phyloP scores from a whole-genome alignment of 257 asterid species.

The Lycium barbarum region DNA sequence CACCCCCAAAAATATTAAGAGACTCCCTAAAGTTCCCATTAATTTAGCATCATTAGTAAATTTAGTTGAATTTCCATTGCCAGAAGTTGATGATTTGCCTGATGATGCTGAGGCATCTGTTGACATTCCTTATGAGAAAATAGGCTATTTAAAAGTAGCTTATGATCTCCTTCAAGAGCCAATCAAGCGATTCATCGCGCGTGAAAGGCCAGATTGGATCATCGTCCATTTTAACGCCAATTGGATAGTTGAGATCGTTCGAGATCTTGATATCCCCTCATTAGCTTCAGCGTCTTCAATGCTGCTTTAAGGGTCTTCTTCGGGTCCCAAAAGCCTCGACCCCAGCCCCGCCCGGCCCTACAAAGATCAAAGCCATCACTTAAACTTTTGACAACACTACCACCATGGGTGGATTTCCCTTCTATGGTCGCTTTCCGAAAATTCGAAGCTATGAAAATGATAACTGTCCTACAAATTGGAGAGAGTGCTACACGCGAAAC shows the following conservation, averaged over 20 bases:
- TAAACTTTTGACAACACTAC: not conserved
- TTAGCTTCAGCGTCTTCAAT: not conserved
- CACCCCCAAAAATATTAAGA: conserved; percentile 33
- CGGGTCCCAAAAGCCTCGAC: not conserved
- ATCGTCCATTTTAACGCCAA: not conserved
- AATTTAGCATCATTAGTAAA: conserved; percentile 12
- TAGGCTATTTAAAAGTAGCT: conserved; percentile 14
- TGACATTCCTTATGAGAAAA: conserved; percentile 30
- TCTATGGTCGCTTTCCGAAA: conserved; percentile 19
- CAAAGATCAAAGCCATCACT: not conserved
- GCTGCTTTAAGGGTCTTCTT: conserved; percentile 24
- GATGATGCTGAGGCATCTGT: conserved; percentile 37
- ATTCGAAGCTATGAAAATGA: not conserved
- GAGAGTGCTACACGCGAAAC: conserved; percentile 11
- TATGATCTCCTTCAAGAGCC: conserved; percentile 17
- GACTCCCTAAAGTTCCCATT: conserved; percentile 39
- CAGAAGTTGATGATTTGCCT: conserved; percentile 26
- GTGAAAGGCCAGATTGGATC: conserved; percentile 20
- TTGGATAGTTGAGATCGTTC: not conserved
- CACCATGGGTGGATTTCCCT: conserved; percentile 31
- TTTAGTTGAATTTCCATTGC: not conserved
- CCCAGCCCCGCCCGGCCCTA: not conserved
- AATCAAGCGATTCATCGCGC: conserved; percentile 21
- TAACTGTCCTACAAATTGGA: too few species aligned
- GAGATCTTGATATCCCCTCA: not conserved